Evolutionary conservation across 2,329 filamentous ascomycete genomes (phyloP).

Genomic region (Neofusicoccum ribis): DNA sequence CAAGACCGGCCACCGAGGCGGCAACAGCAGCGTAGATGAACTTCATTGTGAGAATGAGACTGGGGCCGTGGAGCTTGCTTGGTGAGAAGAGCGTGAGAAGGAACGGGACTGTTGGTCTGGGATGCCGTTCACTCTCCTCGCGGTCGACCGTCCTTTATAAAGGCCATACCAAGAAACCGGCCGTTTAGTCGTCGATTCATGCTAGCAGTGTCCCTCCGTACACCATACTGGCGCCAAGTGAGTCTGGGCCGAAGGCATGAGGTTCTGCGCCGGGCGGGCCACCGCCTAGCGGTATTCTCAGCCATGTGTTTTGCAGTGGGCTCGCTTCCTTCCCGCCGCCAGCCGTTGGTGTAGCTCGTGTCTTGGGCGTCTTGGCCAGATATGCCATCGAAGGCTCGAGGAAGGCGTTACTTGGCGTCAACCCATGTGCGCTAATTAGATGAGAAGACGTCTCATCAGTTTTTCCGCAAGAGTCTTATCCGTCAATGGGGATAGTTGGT

Average conservation of each 20-base stretch:
- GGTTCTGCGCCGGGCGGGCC: background rate
- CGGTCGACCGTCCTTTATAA: background rate
- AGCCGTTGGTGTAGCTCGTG: background rate
- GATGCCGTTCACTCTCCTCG: background rate
- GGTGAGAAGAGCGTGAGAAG: slow-evolving; percentile 24
- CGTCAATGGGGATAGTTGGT: background rate
- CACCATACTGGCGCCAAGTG: background rate
- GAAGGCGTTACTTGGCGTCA: background rate
- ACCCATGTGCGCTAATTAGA: background rate
- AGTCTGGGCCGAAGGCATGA: background rate
- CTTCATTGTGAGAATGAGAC: slow-evolving; percentile 24
- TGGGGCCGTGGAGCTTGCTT: slow-evolving; percentile 19
- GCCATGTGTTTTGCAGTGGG: background rate
- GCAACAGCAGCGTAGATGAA: slow-evolving; percentile 26
- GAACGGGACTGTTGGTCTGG: slow-evolving; percentile 18
- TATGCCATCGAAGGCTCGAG: background rate
- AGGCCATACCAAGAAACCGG: background rate
- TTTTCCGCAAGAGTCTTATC: background rate
- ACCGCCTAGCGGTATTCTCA: background rate
- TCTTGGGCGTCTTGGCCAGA: slow-evolving; percentile 1
- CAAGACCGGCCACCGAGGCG: slow-evolving; percentile 28
- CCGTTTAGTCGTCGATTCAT: background rate
- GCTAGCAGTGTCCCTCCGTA: background rate
- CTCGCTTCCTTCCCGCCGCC: background rate
- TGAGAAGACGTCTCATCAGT: background rate